Evolutionary conservation across 768 basidiomycete genomes (phyloP).

Genomic region (Tylopilus rubrobrunneus): DNA sequence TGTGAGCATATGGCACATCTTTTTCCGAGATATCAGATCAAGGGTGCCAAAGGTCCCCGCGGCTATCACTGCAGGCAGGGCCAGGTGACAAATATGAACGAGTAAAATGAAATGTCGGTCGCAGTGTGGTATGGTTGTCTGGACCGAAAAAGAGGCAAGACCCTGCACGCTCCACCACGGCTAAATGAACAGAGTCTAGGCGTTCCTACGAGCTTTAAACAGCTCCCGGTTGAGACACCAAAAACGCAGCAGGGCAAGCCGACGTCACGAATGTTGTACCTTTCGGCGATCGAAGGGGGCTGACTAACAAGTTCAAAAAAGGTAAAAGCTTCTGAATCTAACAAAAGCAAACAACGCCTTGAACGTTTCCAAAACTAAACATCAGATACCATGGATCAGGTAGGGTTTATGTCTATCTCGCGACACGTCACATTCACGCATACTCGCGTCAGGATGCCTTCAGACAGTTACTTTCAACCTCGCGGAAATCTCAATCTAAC

Average conservation of each 20-base stretch:
- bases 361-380: neutral
- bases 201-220: neutral
- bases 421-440: neutral
- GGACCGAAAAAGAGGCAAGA: conserved; percentile 4
- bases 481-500: conserved; percentile 22
- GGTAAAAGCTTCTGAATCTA: conserved; percentile 25
- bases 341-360: conserved; percentile 27
- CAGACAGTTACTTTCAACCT: conserved; percentile 43
- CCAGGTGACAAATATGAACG: conserved; percentile 20
- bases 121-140: neutral
- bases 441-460: conserved; percentile 52
- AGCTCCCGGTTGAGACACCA: neutral
- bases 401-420: neutral
- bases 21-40: conserved; percentile 22
- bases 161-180: neutral
- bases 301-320: conserved; percentile 7
- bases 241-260: neutral
- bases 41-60: conserved; percentile 31
- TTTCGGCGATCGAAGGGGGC: neutral
- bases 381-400: conserved; percentile 27
- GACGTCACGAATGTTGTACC: neutral
- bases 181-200: conserved; percentile 9
- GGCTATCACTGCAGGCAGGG: neutral
- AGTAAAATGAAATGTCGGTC: conserved; percentile 1
- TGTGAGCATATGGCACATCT: conserved; percentile 13